Base-by-base conservation (phyloP, 495 filamentous ascomycete species). In the Lophiotrema nucula region DNA sequence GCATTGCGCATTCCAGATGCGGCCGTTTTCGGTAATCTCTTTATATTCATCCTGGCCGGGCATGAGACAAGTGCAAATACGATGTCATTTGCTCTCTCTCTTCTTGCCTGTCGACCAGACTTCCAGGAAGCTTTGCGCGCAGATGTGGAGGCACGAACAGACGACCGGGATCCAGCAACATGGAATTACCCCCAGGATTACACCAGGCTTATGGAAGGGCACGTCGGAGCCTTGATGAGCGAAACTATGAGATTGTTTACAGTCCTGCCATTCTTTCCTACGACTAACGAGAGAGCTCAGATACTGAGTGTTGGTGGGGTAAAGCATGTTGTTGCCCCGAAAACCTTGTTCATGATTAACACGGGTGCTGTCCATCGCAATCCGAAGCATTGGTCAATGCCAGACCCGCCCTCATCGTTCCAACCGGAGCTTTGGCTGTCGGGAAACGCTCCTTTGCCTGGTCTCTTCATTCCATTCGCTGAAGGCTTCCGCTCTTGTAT, bases 191-290 rank as follows among this genome's bases (percentile, higher is more conserved):
- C 37, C 33, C 37, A 52, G 33, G 31, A 48, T 16, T n/a, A 38
- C 35, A 16, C 27, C 28, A 33, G 23, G 4, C 48, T 52, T 33
- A n/a, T 52, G 28, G 26, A 52, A n/a, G 48, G 48, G 28, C 23
- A 52, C 35, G 16, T 52, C 48, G 48, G 48, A 19, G 48, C 48
- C 48, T n/a, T 38, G 28, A 52, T 52, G 28, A 52, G 35, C 33
- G 48, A 52, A 23, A 41, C 48, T n/a, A 27, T 52, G 31, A 27
- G 48, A 21, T 23, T 52, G n/a, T 52, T n/a, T n/a, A n/a, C n/a
- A n/a, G 24, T 25, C 28, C 19, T 19, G 28, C 48, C 28, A 19
- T 39, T 12, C 3, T 33, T 15, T 41, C 19, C 19, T 38, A 52
- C 35, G 48, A 27, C 48, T 19, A 19, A n/a, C 37, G 39, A 33